These are phyloP conservation scores for Cyclotella cryptica DNA, from an alignment of 108 stramenopile genomes.

Conservation along the genomic window DNA sequence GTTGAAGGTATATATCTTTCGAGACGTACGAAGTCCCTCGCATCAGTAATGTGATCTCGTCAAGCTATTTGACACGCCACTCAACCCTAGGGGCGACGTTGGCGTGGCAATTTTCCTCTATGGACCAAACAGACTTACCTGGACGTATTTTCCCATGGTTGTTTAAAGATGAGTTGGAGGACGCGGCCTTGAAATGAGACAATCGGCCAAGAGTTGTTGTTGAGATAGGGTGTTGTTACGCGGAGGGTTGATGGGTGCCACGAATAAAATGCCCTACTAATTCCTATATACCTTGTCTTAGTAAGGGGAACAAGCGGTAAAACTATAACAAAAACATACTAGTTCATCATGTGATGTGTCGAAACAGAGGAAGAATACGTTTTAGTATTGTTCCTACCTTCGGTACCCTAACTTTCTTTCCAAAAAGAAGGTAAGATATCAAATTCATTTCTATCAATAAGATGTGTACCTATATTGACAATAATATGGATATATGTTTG, in stretches of 20 bases:
- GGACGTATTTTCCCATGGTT: slow-evolving; percentile 94
- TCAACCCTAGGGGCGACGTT: neutral
- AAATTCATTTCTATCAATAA: too few species aligned
- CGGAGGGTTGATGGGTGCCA: neutral
- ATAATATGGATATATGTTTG: too few species aligned
- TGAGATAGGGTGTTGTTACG: neutral
- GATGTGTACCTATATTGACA: too few species aligned
- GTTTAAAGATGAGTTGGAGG: neutral
- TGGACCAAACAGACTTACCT: slow-evolving; percentile 63
- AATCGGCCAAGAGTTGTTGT: neutral
- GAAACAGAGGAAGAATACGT: too few species aligned
- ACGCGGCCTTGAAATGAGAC: neutral
- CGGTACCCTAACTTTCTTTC: too few species aligned
- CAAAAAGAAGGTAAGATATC: too few species aligned
- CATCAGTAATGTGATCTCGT: neutral
- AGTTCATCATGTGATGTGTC: too few species aligned
- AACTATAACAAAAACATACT: too few species aligned
- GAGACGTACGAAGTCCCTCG: neutral
- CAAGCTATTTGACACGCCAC: slow-evolving; percentile 5
- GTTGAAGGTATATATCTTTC: neutral
- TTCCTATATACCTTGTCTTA: too few species aligned
- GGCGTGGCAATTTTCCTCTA: neutral
- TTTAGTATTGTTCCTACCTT: too few species aligned
- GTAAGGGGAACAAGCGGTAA: too few species aligned
- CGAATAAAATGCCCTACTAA: neutral